Evolutionary conservation across 441 rosid genomes (phyloP).

Genomic region (Erodium trifolium): DNA sequence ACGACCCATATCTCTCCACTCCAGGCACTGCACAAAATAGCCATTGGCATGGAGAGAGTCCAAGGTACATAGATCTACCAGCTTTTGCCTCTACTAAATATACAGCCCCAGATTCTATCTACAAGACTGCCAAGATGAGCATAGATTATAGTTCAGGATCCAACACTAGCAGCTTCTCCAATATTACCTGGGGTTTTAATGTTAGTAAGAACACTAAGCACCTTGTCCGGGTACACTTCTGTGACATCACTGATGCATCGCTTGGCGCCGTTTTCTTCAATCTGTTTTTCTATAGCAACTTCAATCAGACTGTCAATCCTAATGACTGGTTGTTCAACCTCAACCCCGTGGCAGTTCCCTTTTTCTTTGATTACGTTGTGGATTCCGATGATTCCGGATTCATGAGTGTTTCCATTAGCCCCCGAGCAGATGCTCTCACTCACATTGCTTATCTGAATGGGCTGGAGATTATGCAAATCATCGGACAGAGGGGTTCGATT

Average conservation of each 20-base stretch:
- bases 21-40: not conserved
- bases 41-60: not conserved
- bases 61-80: not conserved
- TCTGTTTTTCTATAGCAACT: slow-evolving; percentile 64
- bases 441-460: slow-evolving; percentile 71
- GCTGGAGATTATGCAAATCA: slow-evolving; percentile 72
- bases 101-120: slow-evolving; percentile 76
- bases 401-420: slow-evolving; percentile 80
- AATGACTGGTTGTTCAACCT: slow-evolving; percentile 52
- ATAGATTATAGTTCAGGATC: slow-evolving; percentile 51
- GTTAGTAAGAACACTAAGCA: slow-evolving; percentile 63
- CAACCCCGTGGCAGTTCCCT: slow-evolving; percentile 37
- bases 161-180: slow-evolving; percentile 25
- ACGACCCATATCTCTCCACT: not conserved
- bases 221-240: slow-evolving; percentile 80
- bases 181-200: slow-evolving; percentile 65
- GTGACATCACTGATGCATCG: slow-evolving; percentile 63
- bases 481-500: slow-evolving; percentile 17
- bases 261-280: slow-evolving; percentile 65
- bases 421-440: slow-evolving; percentile 45
- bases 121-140: slow-evolving; percentile 83
- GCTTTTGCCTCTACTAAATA: slow-evolving; percentile 8
- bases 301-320: slow-evolving; percentile 45
- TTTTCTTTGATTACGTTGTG: slow-evolving; percentile 63
- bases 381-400: slow-evolving; percentile 36